Conservation (phyloP, 768 basidiomycete species). For the Rhizopogon sp. region DNA sequence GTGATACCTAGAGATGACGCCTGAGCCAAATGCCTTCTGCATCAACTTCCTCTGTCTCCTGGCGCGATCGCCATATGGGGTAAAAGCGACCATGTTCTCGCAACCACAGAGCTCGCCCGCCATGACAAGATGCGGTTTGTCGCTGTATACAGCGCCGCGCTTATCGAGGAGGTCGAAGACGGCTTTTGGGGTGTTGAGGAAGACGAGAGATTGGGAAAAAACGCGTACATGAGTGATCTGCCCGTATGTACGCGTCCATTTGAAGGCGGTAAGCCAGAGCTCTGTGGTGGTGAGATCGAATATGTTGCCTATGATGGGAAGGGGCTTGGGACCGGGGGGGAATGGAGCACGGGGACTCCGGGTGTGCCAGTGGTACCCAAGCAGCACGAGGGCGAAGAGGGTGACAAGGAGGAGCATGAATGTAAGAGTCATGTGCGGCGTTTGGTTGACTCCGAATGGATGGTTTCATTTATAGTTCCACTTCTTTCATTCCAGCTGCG, state of each 20-base stretch:
- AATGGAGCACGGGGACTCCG: slow-evolving; percentile 30
- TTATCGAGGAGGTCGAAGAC: slow-evolving; percentile 65
- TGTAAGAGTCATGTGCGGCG: no score
- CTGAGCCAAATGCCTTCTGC: slow-evolving; percentile 54
- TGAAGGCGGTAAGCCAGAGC: slow-evolving; percentile 56
- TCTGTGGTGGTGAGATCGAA: slow-evolving; percentile 54
- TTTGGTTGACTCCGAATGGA: no score
- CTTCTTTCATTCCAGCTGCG: no score
- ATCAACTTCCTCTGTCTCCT: slow-evolving; percentile 65
- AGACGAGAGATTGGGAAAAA: slow-evolving; percentile 62
- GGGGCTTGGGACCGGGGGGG: slow-evolving; percentile 65
- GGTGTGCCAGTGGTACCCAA: slow-evolving; percentile 10
- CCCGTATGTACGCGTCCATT: slow-evolving; percentile 53
- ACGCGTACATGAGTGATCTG: slow-evolving; percentile 61
- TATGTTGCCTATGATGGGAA: slow-evolving; percentile 64
- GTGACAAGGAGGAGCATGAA: no score
- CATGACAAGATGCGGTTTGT: slow-evolving; percentile 70
- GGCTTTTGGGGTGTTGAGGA: slow-evolving; percentile 57
- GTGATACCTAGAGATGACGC: slow-evolving; percentile 50
- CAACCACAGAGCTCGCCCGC: slow-evolving; percentile 65
- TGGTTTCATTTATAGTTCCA: no score
- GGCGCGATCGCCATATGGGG: slow-evolving; percentile 55
- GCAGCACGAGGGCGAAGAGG: slow-evolving; percentile 12
- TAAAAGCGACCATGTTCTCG: slow-evolving; percentile 70
- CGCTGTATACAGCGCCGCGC: slow-evolving; percentile 67